Evolutionary conservation across 768 basidiomycete species (phyloP).

Genomic region (Peribolospora baueri): DNA sequence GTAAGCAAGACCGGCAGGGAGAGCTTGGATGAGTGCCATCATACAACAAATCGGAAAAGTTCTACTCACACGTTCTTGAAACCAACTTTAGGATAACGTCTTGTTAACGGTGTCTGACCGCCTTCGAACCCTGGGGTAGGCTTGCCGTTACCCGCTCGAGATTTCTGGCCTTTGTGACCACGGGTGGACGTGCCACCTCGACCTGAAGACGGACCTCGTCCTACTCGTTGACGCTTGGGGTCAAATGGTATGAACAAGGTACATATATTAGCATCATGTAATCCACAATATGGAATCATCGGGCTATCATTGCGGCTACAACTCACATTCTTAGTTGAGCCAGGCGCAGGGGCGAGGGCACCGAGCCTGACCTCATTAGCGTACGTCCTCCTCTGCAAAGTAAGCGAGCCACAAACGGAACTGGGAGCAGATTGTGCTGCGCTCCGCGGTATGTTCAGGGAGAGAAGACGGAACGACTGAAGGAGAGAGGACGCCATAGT

Average conservation of each 20-base stretch:
- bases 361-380: constrained; percentile 37
- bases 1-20: constrained; percentile 2
- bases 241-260: background rate
- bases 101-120: constrained; percentile 81
- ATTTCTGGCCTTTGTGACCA: constrained; percentile 88
- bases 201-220: constrained; percentile 75
- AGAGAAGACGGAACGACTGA: too few species aligned
- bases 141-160: constrained; percentile 67
- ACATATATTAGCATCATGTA: background rate
- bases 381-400: constrained; percentile 7
- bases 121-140: constrained; percentile 71
- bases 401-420: too few species aligned
- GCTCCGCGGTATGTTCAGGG: too few species aligned
- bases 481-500: too few species aligned
- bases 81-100: constrained; percentile 75
- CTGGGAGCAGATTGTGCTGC: too few species aligned
- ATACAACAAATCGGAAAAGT: background rate
- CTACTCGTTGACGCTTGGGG: constrained; percentile 68
- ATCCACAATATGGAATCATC: constrained; percentile 1
- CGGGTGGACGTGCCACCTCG: constrained; percentile 78
- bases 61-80: constrained; percentile 66
- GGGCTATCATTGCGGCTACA: background rate
- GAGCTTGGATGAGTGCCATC: background rate
- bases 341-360: constrained; percentile 43
- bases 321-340: constrained; percentile 42